Base-by-base conservation (phyloP, 176 grass and related monocot species). In the Elaeis guineensis region DNA sequence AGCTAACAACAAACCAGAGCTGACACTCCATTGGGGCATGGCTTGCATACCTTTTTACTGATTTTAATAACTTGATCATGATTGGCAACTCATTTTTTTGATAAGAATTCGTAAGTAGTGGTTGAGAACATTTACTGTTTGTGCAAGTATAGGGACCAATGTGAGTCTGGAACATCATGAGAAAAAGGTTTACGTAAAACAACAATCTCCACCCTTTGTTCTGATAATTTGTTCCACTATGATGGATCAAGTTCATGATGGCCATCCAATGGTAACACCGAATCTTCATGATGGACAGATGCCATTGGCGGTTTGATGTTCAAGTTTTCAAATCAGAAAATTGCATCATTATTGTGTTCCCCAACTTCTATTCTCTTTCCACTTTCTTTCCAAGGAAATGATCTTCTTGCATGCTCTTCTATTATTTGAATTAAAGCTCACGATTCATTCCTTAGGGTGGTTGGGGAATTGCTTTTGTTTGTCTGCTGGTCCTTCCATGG, bases 351-450 rank as follows among this genome's bases (percentile, higher is more conserved):
- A 56, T 56, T 56, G 54, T 21, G 54, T 56, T 56, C 54, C 54
- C 54, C 23, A 23, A 56, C 20, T 56, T 9, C 35, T 12, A 12
- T 12, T 23, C 19, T 21, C 54, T 56, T 56, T 66, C 6, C 28
- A 66, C 35, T 44, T 3, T 12, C 35, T 44, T 66, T 23, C 49
- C 7, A 66, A 66, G 52, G 39, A 6, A 39, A 21, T 21, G 16
- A 44, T 64, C 19, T 49, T 64, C 18, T 29, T 44, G 61, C 61
- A 62, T 68, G 64, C 49, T 76, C 55, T 39, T 58, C 49, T 44
- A 49, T 20, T 51, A 15, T 78, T 78, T 70, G 65, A 78, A 78
- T 78, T 78, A 78, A 78, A 78, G 75, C 15, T 63, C 28, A 77
- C 51, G 63, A 62, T 61, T 51, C 60, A 55, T 69, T 23, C 75